A percentile compares a stretch with the other conserved stretches of the same genome.
phyloP scores from a whole-genome alignment of 2,329 filamentous ascomycete species.

The Alternaria ethzedia region DNA sequence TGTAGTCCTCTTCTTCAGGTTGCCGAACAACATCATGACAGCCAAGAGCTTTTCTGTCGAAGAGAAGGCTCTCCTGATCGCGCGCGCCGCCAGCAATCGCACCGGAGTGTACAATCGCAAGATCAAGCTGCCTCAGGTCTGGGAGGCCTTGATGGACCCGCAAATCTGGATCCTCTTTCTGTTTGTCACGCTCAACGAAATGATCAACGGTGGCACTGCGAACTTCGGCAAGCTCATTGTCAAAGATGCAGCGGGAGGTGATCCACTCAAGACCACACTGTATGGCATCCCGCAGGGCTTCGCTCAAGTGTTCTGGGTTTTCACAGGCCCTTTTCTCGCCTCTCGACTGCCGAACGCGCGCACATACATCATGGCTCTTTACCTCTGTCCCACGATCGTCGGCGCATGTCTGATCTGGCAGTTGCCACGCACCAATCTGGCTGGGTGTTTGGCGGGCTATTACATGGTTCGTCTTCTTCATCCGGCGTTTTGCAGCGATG shows the following conservation, averaged over 20 bases:
- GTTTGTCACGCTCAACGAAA: slow-evolving; percentile 60
- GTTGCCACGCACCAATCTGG: slow-evolving; percentile 50
- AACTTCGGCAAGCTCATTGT: slow-evolving; percentile 65
- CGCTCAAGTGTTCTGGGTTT: slow-evolving; percentile 62
- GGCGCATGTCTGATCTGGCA: slow-evolving; percentile 60
- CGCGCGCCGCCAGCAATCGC: slow-evolving; percentile 45
- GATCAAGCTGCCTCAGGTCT: slow-evolving; percentile 58
- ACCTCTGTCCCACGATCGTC: slow-evolving; percentile 59
- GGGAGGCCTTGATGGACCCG: slow-evolving; percentile 54
- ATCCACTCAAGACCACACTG: slow-evolving; percentile 57
- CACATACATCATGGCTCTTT: slow-evolving; percentile 60
- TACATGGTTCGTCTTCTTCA: slow-evolving; percentile 50
- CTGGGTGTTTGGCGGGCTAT: slow-evolving; percentile 59
- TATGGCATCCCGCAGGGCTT: slow-evolving; percentile 63
- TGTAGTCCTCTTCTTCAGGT: slow-evolving; percentile 47
- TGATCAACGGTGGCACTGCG: slow-evolving; percentile 60
- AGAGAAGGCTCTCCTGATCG: slow-evolving; percentile 54
- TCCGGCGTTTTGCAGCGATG: neutral
- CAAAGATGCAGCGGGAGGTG: slow-evolving; percentile 53
- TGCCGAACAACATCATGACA: slow-evolving; percentile 52
- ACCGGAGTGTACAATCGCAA: slow-evolving; percentile 55
- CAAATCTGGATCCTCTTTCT: slow-evolving; percentile 56
- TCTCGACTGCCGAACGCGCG: slow-evolving; percentile 59
- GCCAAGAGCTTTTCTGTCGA: slow-evolving; percentile 52
- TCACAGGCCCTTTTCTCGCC: slow-evolving; percentile 60